phyloP scores from a whole-genome alignment of 148 eudicot species.

The Camellia granthamiana region DNA sequence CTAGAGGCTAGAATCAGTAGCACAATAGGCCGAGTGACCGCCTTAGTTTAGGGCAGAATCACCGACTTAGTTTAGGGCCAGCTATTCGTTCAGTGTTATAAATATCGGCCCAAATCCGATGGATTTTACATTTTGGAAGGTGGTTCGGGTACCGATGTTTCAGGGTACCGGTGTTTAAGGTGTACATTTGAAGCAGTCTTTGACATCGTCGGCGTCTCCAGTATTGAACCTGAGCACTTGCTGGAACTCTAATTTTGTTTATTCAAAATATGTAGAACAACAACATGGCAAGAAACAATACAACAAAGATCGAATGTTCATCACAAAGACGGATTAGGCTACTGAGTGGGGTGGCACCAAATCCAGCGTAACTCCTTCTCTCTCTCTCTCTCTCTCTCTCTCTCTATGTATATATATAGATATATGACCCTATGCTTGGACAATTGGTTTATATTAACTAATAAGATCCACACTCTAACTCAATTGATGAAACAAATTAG shows the following conservation, averaged over 20 bases:
- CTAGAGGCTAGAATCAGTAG: too few relatives aligned
- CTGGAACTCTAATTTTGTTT: constrained; percentile 14
- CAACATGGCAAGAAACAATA: constrained; percentile 95
- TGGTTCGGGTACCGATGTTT: not conserved
- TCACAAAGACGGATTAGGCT: constrained; percentile 95
- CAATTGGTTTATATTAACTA: too few relatives aligned
- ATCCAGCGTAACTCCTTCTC: constrained; percentile 53
- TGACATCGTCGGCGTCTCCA: not conserved
- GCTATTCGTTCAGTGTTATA: too few relatives aligned
- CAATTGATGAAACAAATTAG: too few relatives aligned
- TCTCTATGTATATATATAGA: not conserved
- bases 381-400: too few relatives aligned
- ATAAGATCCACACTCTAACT: too few relatives aligned
- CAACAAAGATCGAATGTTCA: constrained; percentile 93
- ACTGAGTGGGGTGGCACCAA: constrained; percentile 99
- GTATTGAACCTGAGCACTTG: not conserved
- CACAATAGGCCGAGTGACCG: too few relatives aligned
- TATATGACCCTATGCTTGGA: too few relatives aligned
- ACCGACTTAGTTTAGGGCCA: too few relatives aligned
- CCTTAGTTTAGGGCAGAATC: too few relatives aligned
- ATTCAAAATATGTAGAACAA: not conserved
- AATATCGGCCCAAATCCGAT: not conserved
- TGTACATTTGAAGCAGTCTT: too few relatives aligned
- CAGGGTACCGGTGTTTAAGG: not conserved
- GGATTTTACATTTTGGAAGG: not conserved